These are phyloP conservation scores for Pisolithus thermaeus DNA, from an alignment of 1,284 basidiomycete species.

Conservation along the genomic window DNA sequence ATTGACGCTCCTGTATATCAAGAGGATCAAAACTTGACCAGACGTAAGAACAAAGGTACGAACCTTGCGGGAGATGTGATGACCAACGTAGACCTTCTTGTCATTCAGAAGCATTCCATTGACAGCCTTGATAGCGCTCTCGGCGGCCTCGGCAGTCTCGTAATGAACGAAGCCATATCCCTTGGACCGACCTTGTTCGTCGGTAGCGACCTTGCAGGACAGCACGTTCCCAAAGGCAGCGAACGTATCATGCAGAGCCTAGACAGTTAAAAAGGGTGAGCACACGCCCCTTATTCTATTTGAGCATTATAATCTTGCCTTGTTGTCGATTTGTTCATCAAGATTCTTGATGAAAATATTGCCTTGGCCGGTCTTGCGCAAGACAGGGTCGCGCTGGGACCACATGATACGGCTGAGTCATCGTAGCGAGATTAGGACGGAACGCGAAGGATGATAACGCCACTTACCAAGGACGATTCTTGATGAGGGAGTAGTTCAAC, in stretches of 20 bases:
- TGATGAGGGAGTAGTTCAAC: slow-evolving; percentile 99
- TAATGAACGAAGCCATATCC: slow-evolving; percentile 99
- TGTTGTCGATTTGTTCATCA: slow-evolving; percentile 98
- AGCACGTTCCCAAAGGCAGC: slow-evolving; percentile 98
- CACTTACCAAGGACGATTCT: slow-evolving; percentile 88
- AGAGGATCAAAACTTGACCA: slow-evolving; percentile 1
- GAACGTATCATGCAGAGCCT: slow-evolving; percentile 99
- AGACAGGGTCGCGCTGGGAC: slow-evolving; percentile 99
- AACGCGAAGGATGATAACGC: background rate
- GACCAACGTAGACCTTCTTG: slow-evolving; percentile 98
- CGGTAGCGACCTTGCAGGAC: slow-evolving; percentile 98
- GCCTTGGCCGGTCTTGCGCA: slow-evolving; percentile 99
- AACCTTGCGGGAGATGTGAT: slow-evolving; percentile 96
- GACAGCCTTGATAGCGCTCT: slow-evolving; percentile 95
- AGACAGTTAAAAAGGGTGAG: slow-evolving; percentile 3
- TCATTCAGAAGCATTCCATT: slow-evolving; percentile 99
- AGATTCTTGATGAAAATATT: slow-evolving; percentile 99
- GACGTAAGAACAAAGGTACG: slow-evolving; percentile 14
- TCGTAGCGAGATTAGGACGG: slow-evolving; percentile 1
- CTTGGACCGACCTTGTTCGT: slow-evolving; percentile 88
- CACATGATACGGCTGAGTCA: slow-evolving; percentile 93
- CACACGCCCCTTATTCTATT: background rate
- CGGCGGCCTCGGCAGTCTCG: slow-evolving; percentile 95
- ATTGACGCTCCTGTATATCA: slow-evolving; percentile 75
- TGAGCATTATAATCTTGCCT: slow-evolving; percentile 44